Percentiles rank a stretch among this genome's conserved stretches.
Conservation (phyloP, 345 rosid genomes). For the Ailanthus altissimus region DNA sequence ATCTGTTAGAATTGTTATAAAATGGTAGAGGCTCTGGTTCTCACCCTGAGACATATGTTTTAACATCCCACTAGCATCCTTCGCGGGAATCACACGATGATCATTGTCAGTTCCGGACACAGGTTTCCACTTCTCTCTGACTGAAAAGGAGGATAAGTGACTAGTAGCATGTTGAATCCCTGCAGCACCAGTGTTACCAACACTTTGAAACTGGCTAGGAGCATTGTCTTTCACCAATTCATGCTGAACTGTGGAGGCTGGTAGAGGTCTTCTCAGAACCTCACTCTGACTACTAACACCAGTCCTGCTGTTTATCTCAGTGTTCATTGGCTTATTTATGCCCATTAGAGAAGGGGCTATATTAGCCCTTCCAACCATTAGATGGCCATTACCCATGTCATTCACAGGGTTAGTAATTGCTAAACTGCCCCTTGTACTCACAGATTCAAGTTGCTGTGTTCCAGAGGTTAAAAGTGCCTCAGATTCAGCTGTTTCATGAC, state of each 20-base stretch:
- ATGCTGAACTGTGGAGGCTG: slow-evolving; percentile 36
- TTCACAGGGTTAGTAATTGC: slow-evolving; percentile 29
- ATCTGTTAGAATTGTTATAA: not conserved
- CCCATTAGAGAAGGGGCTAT: slow-evolving; percentile 39
- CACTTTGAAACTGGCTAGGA: slow-evolving; percentile 38
- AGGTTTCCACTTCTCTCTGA: slow-evolving; percentile 30
- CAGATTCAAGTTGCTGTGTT: slow-evolving; percentile 43
- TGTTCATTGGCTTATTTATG: slow-evolving; percentile 42
- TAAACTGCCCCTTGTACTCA: slow-evolving; percentile 35
- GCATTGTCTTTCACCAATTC: slow-evolving; percentile 36
- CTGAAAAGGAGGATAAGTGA: slow-evolving; percentile 14
- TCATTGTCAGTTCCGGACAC: slow-evolving; percentile 20
- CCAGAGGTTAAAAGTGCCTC: slow-evolving; percentile 30
- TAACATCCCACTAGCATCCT: slow-evolving; percentile 26
- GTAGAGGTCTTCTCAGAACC: slow-evolving; percentile 33
- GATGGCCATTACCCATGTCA: slow-evolving; percentile 39
- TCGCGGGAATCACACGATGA: slow-evolving; percentile 22
- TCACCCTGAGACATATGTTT: slow-evolving; percentile 27
- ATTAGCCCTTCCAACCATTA: slow-evolving; percentile 40
- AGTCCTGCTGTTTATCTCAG: slow-evolving; percentile 48
- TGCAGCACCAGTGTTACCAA: slow-evolving; percentile 27
- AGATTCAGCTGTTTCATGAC: slow-evolving; percentile 47
- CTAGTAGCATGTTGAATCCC: slow-evolving; percentile 30
- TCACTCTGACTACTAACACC: slow-evolving; percentile 48
- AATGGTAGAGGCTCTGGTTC: not conserved